Evolutionary conservation across 2,329 filamentous ascomycete genomes (phyloP), one percentile per base, ranked within the genome.

Genomic region (Dactylellina drechsleri): DNA sequence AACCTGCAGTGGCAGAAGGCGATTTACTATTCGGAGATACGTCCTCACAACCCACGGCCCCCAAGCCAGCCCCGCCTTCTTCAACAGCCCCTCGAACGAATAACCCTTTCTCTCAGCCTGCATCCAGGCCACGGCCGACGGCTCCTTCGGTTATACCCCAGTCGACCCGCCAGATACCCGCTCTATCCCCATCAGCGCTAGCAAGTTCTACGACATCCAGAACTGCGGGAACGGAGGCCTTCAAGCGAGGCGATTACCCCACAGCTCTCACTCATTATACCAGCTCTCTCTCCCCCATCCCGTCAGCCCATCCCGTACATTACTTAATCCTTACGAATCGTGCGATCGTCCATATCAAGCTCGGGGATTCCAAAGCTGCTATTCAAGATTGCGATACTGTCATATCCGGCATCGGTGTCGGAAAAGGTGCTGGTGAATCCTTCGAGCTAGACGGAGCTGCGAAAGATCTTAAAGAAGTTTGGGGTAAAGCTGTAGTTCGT

Each of bases 321-420:
- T 95, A 98, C 72, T 85, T 98, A n/a, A 86, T 98, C 5, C 88
- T 96, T 20, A 94, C 92, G 79, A 99, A 99, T 81, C 92, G 92
- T 62, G 91, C 95, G 2, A 85, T 98, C 77, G 97, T 94, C 0
- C 90, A 91, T 2, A 85, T 98, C 66, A 98, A 98, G 82, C 94
- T 91, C 0, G 95, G 95, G 54, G 92, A 96, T 79, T 91, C 94
- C 0, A 97, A 96, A 81, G 88, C 90, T 70, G 93, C 94, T 0
- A 89, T 98, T 16, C 85, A 87, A 0, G 94, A 99, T 81, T 92
- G 93, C 8, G 93, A 98, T 79, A 85, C 87, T 1, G 93, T 92
- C 0, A 84, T 99, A 18, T 84, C 85, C 13, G 84, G 97, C 47
- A 97, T 99, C 76, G 95, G 95, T 0, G 85, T 89, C 0, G 87